Percentiles rank a stretch among this genome's conserved stretches.
Evolutionary conservation across 176 grass and related monocot species (phyloP).

Genomic region (Neostapfia colusana): DNA sequence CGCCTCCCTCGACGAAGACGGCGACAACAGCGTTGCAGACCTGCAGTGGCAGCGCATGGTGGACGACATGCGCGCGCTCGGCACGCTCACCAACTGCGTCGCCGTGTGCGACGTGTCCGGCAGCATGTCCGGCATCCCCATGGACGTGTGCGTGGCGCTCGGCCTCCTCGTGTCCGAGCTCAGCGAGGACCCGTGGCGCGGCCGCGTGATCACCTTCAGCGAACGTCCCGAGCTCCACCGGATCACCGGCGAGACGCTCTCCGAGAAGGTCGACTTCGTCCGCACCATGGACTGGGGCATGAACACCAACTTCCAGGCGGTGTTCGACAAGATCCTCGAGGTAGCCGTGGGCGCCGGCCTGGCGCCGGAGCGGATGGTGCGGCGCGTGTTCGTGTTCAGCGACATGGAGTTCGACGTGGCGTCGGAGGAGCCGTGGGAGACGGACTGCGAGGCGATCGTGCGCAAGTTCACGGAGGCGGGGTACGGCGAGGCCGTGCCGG

Average conservation of each 20-base stretch:
- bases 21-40: constrained; percentile 43
- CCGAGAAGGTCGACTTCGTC: constrained; percentile 56
- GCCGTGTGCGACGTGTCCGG: constrained; percentile 79
- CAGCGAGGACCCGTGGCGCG: constrained; percentile 74
- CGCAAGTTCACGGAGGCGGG: constrained; percentile 57
- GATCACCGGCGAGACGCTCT: constrained; percentile 7
- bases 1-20: constrained; percentile 12
- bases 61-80: constrained; percentile 49
- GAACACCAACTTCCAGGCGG: constrained; percentile 38
- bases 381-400: constrained; percentile 73
- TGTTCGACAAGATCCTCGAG: constrained; percentile 53
- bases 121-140: constrained; percentile 62
- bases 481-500: constrained; percentile 58
- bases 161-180: constrained; percentile 79
- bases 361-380: constrained; percentile 22
- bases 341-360: background rate
- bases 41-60: constrained; percentile 76
- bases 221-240: constrained; percentile 37
- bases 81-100: constrained; percentile 61
- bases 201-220: constrained; percentile 70
- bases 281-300: constrained; percentile 18
- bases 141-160: constrained; percentile 72
- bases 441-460: constrained; percentile 72
- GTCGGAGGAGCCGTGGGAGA: constrained; percentile 64
- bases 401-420: constrained; percentile 63